A percentile compares a stretch with the other conserved stretches of the same genome.
phyloP scores from a whole-genome alignment of 2,329 filamentous ascomycete genomes.

The Pseudopyrenochaeta lycopersici region DNA sequence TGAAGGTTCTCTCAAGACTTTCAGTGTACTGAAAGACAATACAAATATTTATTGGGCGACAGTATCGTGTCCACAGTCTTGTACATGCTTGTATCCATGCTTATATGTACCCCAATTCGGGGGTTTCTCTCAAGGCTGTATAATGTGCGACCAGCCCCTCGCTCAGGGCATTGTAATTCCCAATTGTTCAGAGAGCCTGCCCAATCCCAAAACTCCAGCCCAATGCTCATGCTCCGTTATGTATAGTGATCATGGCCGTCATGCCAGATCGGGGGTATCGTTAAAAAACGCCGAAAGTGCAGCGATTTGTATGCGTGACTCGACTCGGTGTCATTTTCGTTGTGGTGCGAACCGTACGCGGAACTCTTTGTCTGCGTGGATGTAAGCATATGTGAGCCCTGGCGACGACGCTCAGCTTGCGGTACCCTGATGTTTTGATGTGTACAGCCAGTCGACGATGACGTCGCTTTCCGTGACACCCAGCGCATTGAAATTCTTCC shows the following conservation, averaged over 20 bases:
- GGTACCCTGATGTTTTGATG: slow-evolving; percentile 67
- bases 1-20: neutral
- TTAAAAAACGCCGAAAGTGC: slow-evolving; percentile 42
- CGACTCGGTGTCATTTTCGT: slow-evolving; percentile 36
- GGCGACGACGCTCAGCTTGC: neutral
- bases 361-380: slow-evolving; percentile 56
- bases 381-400: slow-evolving; percentile 10
- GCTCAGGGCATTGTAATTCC: neutral
- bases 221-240: slow-evolving; percentile 45
- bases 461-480: slow-evolving; percentile 84
- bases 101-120: neutral
- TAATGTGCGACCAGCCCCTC: neutral
- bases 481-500: slow-evolving; percentile 84
- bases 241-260: slow-evolving; percentile 29
- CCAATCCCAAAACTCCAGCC: slow-evolving; percentile 36
- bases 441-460: slow-evolving; percentile 81
- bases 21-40: slow-evolving; percentile 3
- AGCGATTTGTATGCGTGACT: slow-evolving; percentile 22
- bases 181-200: slow-evolving; percentile 6
- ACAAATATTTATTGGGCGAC: slow-evolving; percentile 12
- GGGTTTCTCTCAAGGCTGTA: neutral
- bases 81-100: neutral
- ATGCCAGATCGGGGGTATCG: slow-evolving; percentile 44
- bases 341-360: slow-evolving; percentile 54
- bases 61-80: neutral